Conservation (phyloP, 805 yeast genomes). For the Middelhovenomyces tepae region DNA sequence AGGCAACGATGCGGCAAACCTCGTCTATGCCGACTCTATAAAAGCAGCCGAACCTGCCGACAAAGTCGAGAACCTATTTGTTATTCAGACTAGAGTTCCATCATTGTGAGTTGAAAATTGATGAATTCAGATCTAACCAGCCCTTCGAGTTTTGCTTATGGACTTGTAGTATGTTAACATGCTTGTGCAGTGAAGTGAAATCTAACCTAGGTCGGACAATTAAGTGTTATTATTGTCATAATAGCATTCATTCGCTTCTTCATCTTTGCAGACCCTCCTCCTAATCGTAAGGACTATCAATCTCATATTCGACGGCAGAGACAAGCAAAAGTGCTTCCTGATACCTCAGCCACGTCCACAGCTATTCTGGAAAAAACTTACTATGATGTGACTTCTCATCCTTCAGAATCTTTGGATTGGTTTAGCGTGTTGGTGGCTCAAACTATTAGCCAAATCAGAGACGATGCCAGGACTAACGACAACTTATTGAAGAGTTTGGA, state of each 20-base stretch:
- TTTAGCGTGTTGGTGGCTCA: constrained; percentile 91
- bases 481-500: constrained; percentile 75
- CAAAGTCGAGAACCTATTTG: too few relatives aligned
- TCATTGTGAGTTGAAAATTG: too few relatives aligned
- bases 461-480: constrained; percentile 81
- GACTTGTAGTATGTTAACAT: too few relatives aligned
- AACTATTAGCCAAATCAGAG: constrained; percentile 72
- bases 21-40: too few relatives aligned
- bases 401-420: constrained; percentile 93
- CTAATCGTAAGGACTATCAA: constrained; percentile 18
- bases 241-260: constrained; percentile 33
- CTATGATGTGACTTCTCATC: constrained; percentile 80
- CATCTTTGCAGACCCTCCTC: constrained; percentile 31
- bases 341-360: constrained; percentile 19
- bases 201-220: constrained; percentile 36
- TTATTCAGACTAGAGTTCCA: too few relatives aligned
- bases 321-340: constrained; percentile 20
- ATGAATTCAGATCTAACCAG: too few relatives aligned
- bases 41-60: too few relatives aligned
- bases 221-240: constrained; percentile 30
- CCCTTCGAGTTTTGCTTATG: constrained; percentile 28
- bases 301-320: constrained; percentile 14
- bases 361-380: constrained; percentile 80
- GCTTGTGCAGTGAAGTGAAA: too few relatives aligned
- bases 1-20: too few relatives aligned